These are phyloP conservation scores for Furcasterigmium sp. DNA, from an alignment of 2,329 filamentous ascomycete genomes.

Conservation along the genomic window DNA sequence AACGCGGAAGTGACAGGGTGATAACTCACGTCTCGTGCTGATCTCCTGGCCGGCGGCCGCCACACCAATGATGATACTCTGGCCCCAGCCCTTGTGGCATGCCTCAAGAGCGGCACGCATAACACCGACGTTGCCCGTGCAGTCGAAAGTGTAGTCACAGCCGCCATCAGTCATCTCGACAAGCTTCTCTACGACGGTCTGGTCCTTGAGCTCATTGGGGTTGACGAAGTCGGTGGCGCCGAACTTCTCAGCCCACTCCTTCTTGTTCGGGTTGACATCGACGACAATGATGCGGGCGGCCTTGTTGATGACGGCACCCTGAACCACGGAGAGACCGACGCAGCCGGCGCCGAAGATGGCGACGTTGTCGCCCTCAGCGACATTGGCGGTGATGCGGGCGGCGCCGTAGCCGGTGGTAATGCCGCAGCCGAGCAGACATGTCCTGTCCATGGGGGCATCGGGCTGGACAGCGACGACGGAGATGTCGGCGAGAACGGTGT, in stretches of 20 bases:
- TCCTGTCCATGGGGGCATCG: conserved; percentile 91
- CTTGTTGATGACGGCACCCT: conserved; percentile 83
- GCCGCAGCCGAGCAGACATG: conserved; percentile 92
- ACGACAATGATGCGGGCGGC: conserved; percentile 71
- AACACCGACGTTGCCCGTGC: conserved; percentile 92
- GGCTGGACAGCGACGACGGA: conserved; percentile 90
- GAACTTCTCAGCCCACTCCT: conserved; percentile 90
- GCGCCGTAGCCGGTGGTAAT: conserved; percentile 99
- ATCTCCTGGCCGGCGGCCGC: conserved; percentile 96
- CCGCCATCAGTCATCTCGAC: conserved; percentile 98
- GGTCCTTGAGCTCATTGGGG: conserved; percentile 70
- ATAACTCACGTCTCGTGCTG: conserved; percentile 75
- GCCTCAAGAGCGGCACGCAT: conserved; percentile 96
- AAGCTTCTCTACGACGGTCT: conserved; percentile 86
- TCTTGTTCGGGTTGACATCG: conserved; percentile 80
- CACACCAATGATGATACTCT: conserved; percentile 97
- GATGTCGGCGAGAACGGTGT: conserved; percentile 97
- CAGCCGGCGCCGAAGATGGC: conserved; percentile 95
- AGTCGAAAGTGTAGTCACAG: conserved; percentile 98
- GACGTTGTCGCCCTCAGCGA: conserved; percentile 84
- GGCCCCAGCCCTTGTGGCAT: conserved; percentile 98
- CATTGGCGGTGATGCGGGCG: conserved; percentile 84
- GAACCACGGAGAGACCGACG: conserved; percentile 90
- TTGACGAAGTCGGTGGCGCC: conserved; percentile 97
- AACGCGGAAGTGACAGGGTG: too few species aligned